These are phyloP conservation scores for Alternaria longipes DNA, from an alignment of 2,329 filamentous ascomycete species.

Conservation along the genomic window DNA sequence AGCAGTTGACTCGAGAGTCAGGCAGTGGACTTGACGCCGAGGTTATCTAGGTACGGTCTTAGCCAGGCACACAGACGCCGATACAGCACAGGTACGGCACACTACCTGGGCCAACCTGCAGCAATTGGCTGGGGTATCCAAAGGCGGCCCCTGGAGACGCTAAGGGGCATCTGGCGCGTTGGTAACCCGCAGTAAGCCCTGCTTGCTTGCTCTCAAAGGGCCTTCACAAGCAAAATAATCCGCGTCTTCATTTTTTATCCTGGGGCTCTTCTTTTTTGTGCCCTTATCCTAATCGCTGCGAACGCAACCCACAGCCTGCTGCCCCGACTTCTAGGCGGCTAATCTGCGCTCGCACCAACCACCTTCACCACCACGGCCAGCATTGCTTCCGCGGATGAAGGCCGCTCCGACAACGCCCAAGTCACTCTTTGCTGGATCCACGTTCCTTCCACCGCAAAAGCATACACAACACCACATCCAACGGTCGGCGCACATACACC, in stretches of 20 bases:
- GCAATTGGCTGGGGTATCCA: constrained; percentile 12
- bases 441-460: constrained; percentile 14
- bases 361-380: not conserved
- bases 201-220: constrained; percentile 4
- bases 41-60: constrained; percentile 3
- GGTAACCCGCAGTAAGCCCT: constrained; percentile 12
- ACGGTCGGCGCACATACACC: constrained; percentile 24
- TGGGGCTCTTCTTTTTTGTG: constrained; percentile 2
- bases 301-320: not conserved
- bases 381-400: constrained; percentile 20
- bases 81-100: constrained; percentile 2
- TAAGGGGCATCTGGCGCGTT: constrained; percentile 22
- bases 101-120: constrained; percentile 9
- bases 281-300: not conserved
- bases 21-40: constrained; percentile 3
- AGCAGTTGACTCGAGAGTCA: constrained; percentile 3
- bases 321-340: not conserved
- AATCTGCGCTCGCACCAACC: constrained; percentile 5
- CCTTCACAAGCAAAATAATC: constrained; percentile 19
- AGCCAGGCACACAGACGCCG: constrained; percentile 8
- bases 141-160: constrained; percentile 20
- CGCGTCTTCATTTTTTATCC: constrained; percentile 17
- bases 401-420: constrained; percentile 16
- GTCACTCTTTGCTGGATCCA: constrained; percentile 20
- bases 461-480: constrained; percentile 15